phyloP scores from a whole-genome alignment of 306 rosid species.

The Neltuma alba region DNA sequence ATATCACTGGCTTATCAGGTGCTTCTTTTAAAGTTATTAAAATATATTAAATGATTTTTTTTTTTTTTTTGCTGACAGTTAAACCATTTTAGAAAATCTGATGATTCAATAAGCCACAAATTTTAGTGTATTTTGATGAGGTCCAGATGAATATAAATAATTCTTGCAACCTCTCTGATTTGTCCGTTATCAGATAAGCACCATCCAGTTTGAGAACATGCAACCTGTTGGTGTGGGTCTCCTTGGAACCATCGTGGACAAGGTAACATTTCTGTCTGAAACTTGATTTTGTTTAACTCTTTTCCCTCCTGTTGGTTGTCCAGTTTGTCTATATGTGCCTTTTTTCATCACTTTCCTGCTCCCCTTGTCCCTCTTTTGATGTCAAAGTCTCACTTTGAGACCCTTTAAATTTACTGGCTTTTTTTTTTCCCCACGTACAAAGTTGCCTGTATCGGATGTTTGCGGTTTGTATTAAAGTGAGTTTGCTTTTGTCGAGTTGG shows the following conservation, averaged over 20 bases:
- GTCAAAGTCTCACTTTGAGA: not conserved
- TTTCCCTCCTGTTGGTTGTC: not conserved
- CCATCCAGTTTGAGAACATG: conserved; percentile 93
- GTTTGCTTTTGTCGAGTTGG: not conserved
- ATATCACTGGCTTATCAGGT: conserved; percentile 99
- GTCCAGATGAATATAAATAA: conserved; percentile 29
- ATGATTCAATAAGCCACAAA: not conserved
- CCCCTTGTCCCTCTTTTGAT: not conserved
- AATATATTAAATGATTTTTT: conserved; percentile 6
- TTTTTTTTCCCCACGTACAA: not conserved
- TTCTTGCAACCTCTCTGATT: not conserved
- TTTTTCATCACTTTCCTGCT: not conserved
- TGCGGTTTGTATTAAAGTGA: not conserved
- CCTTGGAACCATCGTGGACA: conserved; percentile 81
- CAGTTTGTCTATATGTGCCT: conserved; percentile 1
- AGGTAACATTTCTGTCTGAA: conserved; percentile 56
- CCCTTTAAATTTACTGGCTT: not conserved
- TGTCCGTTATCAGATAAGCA: conserved; percentile 72
- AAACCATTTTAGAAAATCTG: not conserved
- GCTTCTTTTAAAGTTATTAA: conserved; percentile 32
- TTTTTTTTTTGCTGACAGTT: not conserved
- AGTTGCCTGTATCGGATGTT: not conserved
- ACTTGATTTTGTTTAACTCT: conserved; percentile 20
- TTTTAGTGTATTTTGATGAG: conserved; percentile 26
- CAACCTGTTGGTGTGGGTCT: conserved; percentile 92